These are phyloP conservation scores for Chalciporus sphaerocephalus DNA, from an alignment of 768 basidiomycete genomes.

Conservation along the genomic window DNA sequence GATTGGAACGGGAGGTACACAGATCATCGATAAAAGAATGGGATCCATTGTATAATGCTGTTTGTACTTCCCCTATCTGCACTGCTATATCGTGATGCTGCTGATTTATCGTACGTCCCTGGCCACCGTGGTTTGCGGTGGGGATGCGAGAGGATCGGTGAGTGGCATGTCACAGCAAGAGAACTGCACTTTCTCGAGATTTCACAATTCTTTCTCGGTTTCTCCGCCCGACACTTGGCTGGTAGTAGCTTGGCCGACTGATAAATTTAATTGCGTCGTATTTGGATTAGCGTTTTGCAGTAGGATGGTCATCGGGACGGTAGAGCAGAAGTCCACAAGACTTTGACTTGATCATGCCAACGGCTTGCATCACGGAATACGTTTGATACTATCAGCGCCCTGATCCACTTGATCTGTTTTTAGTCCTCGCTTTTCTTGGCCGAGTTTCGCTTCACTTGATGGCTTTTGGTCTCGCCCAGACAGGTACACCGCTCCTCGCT, in stretches of 20 bases:
- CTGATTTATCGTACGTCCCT: conserved; percentile 4
- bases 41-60: conserved; percentile 21
- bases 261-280: conserved; percentile 12
- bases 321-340: not conserved
- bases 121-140: not conserved
- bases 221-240: not conserved
- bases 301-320: not conserved
- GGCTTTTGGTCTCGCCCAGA: not conserved
- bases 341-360: not conserved
- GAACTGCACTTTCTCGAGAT: not conserved
- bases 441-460: not conserved
- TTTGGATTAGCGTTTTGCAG: conserved; percentile 10
- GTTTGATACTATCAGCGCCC: conserved; percentile 9
- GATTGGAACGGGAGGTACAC: conserved; percentile 43
- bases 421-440: too few relatives aligned
- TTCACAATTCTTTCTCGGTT: not conserved
- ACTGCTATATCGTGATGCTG: not conserved
- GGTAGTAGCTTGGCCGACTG: not conserved
- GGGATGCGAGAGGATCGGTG: not conserved
- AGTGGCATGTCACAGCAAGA: conserved; percentile 6
- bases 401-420: not conserved
- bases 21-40: conserved; percentile 22
- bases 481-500: not conserved
- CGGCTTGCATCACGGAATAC: conserved; percentile 11
- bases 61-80: conserved; percentile 17